Base-by-base conservation (phyloP, 2,329 filamentous ascomycete species). In the Chrysosphaeria jannelii region DNA sequence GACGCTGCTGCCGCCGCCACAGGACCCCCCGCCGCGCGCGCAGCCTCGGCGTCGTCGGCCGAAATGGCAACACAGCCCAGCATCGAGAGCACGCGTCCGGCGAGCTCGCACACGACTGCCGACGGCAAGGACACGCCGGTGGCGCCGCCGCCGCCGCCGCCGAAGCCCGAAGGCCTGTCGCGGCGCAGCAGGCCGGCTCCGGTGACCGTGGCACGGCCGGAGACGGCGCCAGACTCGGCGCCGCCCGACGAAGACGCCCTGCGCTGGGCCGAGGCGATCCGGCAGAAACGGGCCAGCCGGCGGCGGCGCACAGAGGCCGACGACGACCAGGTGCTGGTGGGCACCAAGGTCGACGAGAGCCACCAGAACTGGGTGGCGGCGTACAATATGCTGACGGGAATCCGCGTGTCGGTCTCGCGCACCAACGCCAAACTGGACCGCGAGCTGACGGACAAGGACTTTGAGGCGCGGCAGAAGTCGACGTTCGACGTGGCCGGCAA, bases 351-450 rank as follows among this genome's bases (percentile, higher is more conserved):
- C 24, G 85, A 97, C 40, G 79, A 93, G 49, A 72, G 75, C 37
- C 85, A 97, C 43, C 72, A 76, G 34, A 93, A 93, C 44, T 97
- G 74, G 67, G 78, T 89, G 21, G 91, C 78, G 2, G 85, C 85
- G 28, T 97, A 97, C 51, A 97, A 97, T 46, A 97, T 97, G 85
- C 58, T 97, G 48, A 97, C 85, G 19, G 85, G 85, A 31, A 97
- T 97, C 40, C 78, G 85, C 26, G 90, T 93, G 36, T 79, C 76
- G 20, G 85, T 97, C 13, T 93, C 79, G 31, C 60, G 85, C 36
- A 90, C 79, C 27, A 93, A 97, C 40, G 85, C 85, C 21, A 97
- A 97, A 48, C 61, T 93, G 43, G 78, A 93, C 44, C 67, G 81
- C 26, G 66, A 78, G 27, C 47, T 97, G 34, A 89, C 72, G 8